phyloP scores from a whole-genome alignment of 2,329 filamentous ascomycete species.

The Claviceps maximensis region DNA sequence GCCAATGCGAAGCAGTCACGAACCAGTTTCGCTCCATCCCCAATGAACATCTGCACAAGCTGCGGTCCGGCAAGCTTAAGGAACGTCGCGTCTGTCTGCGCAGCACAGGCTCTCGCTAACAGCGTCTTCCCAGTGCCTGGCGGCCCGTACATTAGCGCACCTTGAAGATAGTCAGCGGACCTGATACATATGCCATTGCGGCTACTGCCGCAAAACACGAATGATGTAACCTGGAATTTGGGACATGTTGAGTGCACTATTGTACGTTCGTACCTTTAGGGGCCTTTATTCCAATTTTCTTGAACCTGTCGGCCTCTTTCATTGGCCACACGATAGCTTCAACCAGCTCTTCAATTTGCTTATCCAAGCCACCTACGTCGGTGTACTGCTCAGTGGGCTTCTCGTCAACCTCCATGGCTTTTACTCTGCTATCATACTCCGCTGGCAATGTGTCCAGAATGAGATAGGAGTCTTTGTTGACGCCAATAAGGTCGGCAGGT shows the following conservation, averaged over 20 bases:
- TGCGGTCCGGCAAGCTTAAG: slow-evolving; percentile 96
- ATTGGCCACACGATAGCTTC: slow-evolving; percentile 99
- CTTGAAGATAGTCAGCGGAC: slow-evolving; percentile 42
- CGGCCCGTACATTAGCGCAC: slow-evolving; percentile 94
- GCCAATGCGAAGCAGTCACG: slow-evolving; percentile 94
- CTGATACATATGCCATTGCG: neutral
- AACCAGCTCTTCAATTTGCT: slow-evolving; percentile 97
- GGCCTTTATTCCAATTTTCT: slow-evolving; percentile 99
- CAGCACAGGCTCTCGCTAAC: slow-evolving; percentile 87
- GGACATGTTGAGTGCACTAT: neutral
- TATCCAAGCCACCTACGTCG: slow-evolving; percentile 92
- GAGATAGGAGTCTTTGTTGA: slow-evolving; percentile 98
- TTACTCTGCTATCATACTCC: slow-evolving; percentile 96
- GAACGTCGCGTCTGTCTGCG: slow-evolving; percentile 96
- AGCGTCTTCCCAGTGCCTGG: slow-evolving; percentile 85
- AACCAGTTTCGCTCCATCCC: slow-evolving; percentile 93
- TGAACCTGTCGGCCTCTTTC: slow-evolving; percentile 98
- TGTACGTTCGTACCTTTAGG: slow-evolving; percentile 69
- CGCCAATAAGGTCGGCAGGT: slow-evolving; percentile 90
- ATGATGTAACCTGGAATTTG: neutral
- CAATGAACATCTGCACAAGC: slow-evolving; percentile 99
- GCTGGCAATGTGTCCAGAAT: slow-evolving; percentile 92
- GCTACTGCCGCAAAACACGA: neutral
- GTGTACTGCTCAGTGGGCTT: slow-evolving; percentile 99
- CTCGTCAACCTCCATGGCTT: slow-evolving; percentile 99